A percentile compares a stretch with the other conserved stretches of the same genome.
phyloP scores from a whole-genome alignment of 495 filamentous ascomycete genomes.

The Penicillium coffeae region DNA sequence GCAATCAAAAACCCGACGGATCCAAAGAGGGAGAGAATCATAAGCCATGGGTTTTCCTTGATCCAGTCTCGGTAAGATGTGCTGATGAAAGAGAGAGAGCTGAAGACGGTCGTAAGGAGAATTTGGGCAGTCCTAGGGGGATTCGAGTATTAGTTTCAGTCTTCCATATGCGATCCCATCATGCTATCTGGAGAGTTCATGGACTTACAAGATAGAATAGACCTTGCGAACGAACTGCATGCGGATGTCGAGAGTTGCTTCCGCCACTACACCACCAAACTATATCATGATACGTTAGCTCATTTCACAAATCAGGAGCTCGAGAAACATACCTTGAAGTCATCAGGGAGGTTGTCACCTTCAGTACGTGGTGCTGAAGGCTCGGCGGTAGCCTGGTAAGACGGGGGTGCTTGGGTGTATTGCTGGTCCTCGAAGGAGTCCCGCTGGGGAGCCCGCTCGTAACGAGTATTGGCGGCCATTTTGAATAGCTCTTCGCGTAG shows the following conservation, averaged over 20 bases:
- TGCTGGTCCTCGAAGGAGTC: conserved; percentile 62
- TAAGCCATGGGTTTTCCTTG: conserved; percentile 74
- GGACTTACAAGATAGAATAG: conserved; percentile 70
- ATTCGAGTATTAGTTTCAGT: conserved; percentile 3
- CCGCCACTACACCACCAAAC: conserved; percentile 88
- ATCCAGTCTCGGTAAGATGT: conserved; percentile 79
- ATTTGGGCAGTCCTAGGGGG: conserved; percentile 73
- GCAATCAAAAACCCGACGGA: conserved; percentile 77
- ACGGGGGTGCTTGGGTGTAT: conserved; percentile 84
- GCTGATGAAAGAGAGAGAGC: conserved; percentile 81
- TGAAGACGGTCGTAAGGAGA: conserved; percentile 74
- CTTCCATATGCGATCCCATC: neutral
- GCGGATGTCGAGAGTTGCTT: conserved; percentile 90
- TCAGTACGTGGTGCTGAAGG: conserved; percentile 66
- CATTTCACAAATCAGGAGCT: neutral
- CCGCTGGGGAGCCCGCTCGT: conserved; percentile 66
- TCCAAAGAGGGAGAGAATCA: conserved; percentile 80
- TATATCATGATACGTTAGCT: conserved; percentile 20
- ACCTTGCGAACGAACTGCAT: conserved; percentile 98
- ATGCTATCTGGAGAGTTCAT: neutral
- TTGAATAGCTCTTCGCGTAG: neutral
- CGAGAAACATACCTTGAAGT: conserved; percentile 74
- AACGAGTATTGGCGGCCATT: conserved; percentile 69
- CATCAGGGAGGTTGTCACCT: conserved; percentile 89
- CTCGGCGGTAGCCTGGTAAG: conserved; percentile 49